Percentiles rank a stretch among this genome's conserved stretches.
These are phyloP conservation scores for Yamadazyma friedrichii DNA, from an alignment of 1,139 yeast genomes.

Conservation along the genomic window DNA sequence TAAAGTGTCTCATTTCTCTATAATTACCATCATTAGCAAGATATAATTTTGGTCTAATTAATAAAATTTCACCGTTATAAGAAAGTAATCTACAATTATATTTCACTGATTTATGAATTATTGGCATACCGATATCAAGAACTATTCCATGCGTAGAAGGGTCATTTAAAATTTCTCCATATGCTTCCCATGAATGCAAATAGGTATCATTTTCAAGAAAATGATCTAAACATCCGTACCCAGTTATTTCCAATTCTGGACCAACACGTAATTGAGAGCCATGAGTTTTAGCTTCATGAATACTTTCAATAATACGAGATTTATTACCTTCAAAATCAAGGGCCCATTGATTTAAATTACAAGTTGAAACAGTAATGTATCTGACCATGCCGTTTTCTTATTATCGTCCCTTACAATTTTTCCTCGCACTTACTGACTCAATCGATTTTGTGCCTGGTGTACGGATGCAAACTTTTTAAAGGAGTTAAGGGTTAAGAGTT, in stretches of 20 bases:
- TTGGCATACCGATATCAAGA: constrained; percentile 93
- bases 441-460: too few species aligned
- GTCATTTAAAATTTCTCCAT: constrained; percentile 67
- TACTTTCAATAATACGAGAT: constrained; percentile 82
- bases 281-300: constrained; percentile 65
- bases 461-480: too few species aligned
- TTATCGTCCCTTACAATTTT: neutral
- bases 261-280: constrained; percentile 91
- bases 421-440: neutral
- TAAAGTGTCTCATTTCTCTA: constrained; percentile 94
- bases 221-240: constrained; percentile 95
- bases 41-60: constrained; percentile 89
- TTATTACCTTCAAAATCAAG: constrained; percentile 96
- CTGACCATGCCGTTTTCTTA: constrained; percentile 43
- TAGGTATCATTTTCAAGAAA: constrained; percentile 87
- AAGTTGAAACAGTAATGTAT: constrained; percentile 58
- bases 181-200: constrained; percentile 93
- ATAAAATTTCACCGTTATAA: constrained; percentile 70
- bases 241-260: constrained; percentile 92
- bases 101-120: constrained; percentile 80
- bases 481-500: too few species aligned
- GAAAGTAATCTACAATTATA: constrained; percentile 90
- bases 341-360: constrained; percentile 96
- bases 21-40: constrained; percentile 97
- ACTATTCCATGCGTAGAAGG: constrained; percentile 71